These are phyloP conservation scores for Babesia bigemina DNA, from an alignment of 169 alveolate genomes.

Conservation along the genomic window DNA sequence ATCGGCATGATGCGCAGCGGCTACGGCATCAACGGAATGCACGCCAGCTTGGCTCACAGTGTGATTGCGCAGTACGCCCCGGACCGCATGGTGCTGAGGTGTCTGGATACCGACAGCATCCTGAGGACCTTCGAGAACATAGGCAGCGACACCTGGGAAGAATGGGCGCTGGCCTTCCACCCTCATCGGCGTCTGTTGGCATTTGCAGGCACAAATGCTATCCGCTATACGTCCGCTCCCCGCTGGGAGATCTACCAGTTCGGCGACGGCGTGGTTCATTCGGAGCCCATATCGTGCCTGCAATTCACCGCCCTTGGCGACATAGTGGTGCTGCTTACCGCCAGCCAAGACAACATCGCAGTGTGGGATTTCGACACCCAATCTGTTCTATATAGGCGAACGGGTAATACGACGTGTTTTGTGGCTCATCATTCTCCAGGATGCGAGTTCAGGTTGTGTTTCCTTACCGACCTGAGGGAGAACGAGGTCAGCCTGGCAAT, in stretches of 20 bases:
- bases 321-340: conserved; percentile 27
- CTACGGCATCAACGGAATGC: conserved; percentile 10
- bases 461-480: conserved; percentile 6
- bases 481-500: conserved; percentile 24
- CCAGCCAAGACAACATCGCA: conserved; percentile 26
- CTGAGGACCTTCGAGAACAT: conserved; percentile 20
- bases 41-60: conserved; percentile 2
- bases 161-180: conserved; percentile 5
- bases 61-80: conserved; percentile 12
- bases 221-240: conserved; percentile 44
- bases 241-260: conserved; percentile 47
- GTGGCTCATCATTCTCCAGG: not conserved
- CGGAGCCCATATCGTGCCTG: conserved; percentile 16
- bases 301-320: conserved; percentile 32
- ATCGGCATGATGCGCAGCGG: conserved; percentile 4
- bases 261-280: conserved; percentile 16
- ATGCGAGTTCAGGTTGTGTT: conserved; percentile 17
- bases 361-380: conserved; percentile 59
- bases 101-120: conserved; percentile 11
- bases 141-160: conserved; percentile 10
- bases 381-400: conserved; percentile 10
- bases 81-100: conserved; percentile 35
- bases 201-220: conserved; percentile 24
- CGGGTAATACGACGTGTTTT: not conserved
- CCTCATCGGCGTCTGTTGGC: conserved; percentile 31